phyloP scores from a whole-genome alignment of 768 basidiomycete genomes.

The Rossbeevera mucosa region DNA sequence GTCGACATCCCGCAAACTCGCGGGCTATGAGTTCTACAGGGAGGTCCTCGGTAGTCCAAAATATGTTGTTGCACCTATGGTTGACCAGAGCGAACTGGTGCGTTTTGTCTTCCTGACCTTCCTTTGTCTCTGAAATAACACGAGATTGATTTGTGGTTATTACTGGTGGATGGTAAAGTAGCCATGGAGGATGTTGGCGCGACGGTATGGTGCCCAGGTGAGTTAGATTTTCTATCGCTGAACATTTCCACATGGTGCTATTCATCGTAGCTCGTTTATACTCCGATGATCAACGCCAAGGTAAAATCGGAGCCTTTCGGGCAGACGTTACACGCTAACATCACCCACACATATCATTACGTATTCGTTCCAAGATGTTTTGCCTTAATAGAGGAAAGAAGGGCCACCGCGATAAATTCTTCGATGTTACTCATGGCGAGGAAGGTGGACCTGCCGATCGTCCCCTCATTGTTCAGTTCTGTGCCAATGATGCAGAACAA shows the following conservation, averaged over 20 bases:
- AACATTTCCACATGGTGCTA: not conserved
- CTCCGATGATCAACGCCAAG: constrained; percentile 98
- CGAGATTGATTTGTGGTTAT: not conserved
- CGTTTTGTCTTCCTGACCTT: constrained; percentile 27
- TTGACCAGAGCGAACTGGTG: constrained; percentile 95
- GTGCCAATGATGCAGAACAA: constrained; percentile 80
- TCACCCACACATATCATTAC: not conserved
- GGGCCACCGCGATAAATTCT: constrained; percentile 56
- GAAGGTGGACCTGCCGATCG: constrained; percentile 77
- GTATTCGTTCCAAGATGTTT: constrained; percentile 71
- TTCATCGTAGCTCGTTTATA: constrained; percentile 68
- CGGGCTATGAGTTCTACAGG: constrained; percentile 81
- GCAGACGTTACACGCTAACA: not conserved
- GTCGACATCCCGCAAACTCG: constrained; percentile 39
- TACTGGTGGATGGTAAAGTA: constrained; percentile 30
- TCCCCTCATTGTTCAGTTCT: constrained; percentile 90
- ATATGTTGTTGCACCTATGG: constrained; percentile 95
- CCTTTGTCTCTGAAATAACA: not conserved
- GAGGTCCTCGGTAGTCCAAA: constrained; percentile 80
- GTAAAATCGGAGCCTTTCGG: constrained; percentile 31
- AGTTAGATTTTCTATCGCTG: not conserved
- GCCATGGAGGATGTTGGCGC: constrained; percentile 86
- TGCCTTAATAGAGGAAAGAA: constrained; percentile 32
- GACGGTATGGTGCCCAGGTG: constrained; percentile 80
- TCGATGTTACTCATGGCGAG: constrained; percentile 67